Evolutionary conservation across 2,329 filamentous ascomycete species (phyloP), one percentile per base, ranked within the genome.

Genomic region (Cytospora leucostoma): DNA sequence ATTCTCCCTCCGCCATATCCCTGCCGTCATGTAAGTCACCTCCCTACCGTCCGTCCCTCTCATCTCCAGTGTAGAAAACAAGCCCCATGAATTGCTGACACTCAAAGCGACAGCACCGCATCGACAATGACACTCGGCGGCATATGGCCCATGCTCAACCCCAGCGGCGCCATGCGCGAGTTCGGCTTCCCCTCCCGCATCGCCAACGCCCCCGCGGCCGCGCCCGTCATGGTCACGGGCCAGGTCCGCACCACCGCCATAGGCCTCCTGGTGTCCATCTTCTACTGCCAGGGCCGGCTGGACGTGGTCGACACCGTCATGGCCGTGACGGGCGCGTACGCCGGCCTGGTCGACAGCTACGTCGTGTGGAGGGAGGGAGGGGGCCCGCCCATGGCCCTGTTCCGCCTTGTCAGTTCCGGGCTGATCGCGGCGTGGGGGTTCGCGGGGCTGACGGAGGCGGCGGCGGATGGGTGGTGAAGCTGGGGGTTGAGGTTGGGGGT

Each of bases 91-190:
- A n/a, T n/a, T n/a, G n/a, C 51, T 4, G 13, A 34, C 7, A 17
- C 11, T 15, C 13, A n/a, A n/a, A n/a, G n/a, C n/a, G n/a, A 58
- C 44, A 61, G 52, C 33, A 21, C 59, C 4, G 65, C 62, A 7
- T 35, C 64, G 1, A 65, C 59, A 17, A 72, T 70, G 68, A 68
- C 68, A 1, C 70, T 72, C 34, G 71, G 71, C n/a, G 71, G 71
- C 1, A 62, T 70, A 32, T 72, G 69, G 69, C 55, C 69, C 1
- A 38, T 68, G 10, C 66, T 70, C 35, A 59, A 71, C 54, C 47
- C 71, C 2, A 63, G 56, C 5, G 65, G 19, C 8, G 62, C 71
- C 19, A 69, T 73, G 68, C 67, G 63, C 13, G 70, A 71, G 47
- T 73, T 72, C 51, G 70, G 71, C 17, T 63, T 72, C 7, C 69